Base-by-base conservation (phyloP, 1,284 basidiomycete genomes). In the Marasmius tenuissimus region DNA sequence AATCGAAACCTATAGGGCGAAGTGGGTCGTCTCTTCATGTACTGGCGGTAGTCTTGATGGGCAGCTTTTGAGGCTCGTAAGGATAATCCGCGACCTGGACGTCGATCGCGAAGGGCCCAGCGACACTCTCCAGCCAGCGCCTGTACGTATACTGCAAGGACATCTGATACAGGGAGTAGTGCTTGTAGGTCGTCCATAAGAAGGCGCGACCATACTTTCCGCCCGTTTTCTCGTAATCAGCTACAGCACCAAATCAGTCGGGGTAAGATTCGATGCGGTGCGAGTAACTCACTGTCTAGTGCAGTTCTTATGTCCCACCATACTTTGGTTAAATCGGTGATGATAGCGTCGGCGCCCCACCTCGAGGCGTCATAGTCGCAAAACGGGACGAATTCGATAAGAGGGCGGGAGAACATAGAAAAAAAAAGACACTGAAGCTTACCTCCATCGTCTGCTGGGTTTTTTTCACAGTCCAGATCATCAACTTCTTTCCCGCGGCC, bases 381-480 rank as follows among this genome's bases (percentile, higher is more conserved):
- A 34, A 20, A 57, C 27, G 22, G 33, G 40, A 12, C 34, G 47
- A 45, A 3, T 34, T 7, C 8, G 49, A 49, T 35, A 8, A 47
- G 49, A 56, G 62, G 27, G 52, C 59, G 42, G 56, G 18, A 53
- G 65, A 60, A 48, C 40, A 63, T 53, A 64, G 59, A 37, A 38
- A 59, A 33, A 48, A n/a, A n/a, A n/a, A n/a, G n/a, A 56, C 27
- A 27, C 27, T 27, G 27, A 27, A 27, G 27, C 57, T 47, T 47
- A 87, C 91, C 85, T 98, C 93, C 79, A 97, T 91, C 96, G 98
- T 98, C 73, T 97, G 90, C 63, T 88, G 86, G 10, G 88, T 86
- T 53, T 91, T 85, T 73, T 98, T 99, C 35, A 98, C 96, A 0
- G 97, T 99, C 97, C 97, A 99, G 11, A 96, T 94, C 85, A 96